These are phyloP conservation scores for Stemphylium lycopersici DNA, from an alignment of 2,329 filamentous ascomycete species.

Conservation along the genomic window DNA sequence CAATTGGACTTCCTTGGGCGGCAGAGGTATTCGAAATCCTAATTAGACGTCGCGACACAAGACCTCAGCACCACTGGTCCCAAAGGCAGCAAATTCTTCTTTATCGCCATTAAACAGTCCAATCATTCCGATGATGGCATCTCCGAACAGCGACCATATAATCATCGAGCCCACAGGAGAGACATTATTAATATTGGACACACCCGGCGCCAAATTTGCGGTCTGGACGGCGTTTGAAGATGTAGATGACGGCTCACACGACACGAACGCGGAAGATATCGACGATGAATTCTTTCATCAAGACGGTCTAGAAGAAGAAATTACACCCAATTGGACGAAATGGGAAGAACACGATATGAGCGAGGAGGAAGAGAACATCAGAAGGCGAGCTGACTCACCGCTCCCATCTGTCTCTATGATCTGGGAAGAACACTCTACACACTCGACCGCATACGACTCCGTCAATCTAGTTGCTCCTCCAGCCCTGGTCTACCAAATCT, in stretches of 20 bases:
- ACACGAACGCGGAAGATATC: neutral
- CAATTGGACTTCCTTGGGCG: no score
- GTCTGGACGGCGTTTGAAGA: constrained; percentile 5
- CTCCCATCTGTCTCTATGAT: neutral
- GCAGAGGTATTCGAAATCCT: no score
- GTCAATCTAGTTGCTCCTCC: neutral
- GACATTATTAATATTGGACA: constrained; percentile 3
- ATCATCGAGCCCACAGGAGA: constrained; percentile 10
- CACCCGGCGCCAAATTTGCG: neutral
- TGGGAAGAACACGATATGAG: neutral
- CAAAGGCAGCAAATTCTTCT: neutral
- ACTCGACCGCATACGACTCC: neutral
- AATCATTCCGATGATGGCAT: neutral
- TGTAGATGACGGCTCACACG: neutral
- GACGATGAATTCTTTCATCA: neutral
- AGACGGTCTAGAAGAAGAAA: neutral
- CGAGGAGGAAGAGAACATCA: neutral
- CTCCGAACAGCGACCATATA: neutral
- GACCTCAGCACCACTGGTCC: no score
- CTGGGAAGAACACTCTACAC: neutral
- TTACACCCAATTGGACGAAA: neutral
- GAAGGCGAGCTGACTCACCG: no score
- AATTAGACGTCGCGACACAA: no score
- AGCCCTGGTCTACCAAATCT: constrained; percentile 4
- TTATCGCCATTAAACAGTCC: no score